phyloP scores from a whole-genome alignment of 2,329 filamentous ascomycete species.

The Rhinocladiella similis region DNA sequence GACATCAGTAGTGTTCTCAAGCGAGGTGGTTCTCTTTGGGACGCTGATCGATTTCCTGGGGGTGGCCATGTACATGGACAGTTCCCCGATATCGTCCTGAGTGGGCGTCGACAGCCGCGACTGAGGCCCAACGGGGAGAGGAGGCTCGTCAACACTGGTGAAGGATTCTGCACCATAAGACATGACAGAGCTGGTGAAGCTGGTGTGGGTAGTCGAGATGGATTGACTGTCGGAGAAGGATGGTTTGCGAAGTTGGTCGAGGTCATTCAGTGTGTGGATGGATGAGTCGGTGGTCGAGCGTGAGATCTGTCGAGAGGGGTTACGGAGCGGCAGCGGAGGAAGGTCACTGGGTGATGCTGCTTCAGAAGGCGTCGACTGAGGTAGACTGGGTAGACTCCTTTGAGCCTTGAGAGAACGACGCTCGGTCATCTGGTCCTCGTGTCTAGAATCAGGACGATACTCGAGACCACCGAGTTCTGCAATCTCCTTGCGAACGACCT shows the following conservation, averaged over 20 bases:
- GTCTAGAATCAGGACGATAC: slow-evolving; percentile 40
- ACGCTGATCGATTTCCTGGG: slow-evolving; percentile 3
- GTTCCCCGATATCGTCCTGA: slow-evolving; percentile 14
- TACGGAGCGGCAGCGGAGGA: slow-evolving; percentile 12
- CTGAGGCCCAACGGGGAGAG: not conserved
- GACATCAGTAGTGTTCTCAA: not conserved
- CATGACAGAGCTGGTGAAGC: slow-evolving; percentile 17
- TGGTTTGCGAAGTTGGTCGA: slow-evolving; percentile 14
- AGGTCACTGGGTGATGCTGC: slow-evolving; percentile 6
- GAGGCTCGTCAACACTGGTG: slow-evolving; percentile 2
- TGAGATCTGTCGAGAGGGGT: slow-evolving; percentile 11
- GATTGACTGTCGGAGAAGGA: slow-evolving; percentile 21
- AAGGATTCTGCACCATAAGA: slow-evolving; percentile 15
- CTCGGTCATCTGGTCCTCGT: slow-evolving; percentile 13
- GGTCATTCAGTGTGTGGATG: slow-evolving; percentile 33
- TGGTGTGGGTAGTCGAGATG: slow-evolving; percentile 20
- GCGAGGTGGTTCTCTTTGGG: not conserved
- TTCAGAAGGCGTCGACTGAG: slow-evolving; percentile 1
- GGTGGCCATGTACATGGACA: slow-evolving; percentile 14
- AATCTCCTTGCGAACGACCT: slow-evolving; percentile 47
- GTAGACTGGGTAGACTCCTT: slow-evolving; percentile 18
- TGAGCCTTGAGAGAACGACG: slow-evolving; percentile 11
- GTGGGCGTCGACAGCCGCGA: slow-evolving; percentile 15
- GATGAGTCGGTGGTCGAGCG: slow-evolving; percentile 47
- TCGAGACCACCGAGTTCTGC: slow-evolving; percentile 47